Conservation (phyloP, 768 basidiomycete genomes). For the Suillus weaverae region DNA sequence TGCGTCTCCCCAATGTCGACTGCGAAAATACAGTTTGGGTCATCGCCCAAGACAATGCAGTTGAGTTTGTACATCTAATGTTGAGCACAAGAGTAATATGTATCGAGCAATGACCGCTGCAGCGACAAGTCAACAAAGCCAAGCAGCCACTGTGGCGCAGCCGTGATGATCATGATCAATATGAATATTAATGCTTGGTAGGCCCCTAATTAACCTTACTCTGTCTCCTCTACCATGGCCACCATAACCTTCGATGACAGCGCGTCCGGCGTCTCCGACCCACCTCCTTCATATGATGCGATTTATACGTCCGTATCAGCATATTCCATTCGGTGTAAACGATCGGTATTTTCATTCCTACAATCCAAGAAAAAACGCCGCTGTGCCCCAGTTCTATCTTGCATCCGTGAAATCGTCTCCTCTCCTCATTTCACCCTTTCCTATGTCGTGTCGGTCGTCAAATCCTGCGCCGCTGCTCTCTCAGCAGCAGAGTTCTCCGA, state of each 20-base stretch:
- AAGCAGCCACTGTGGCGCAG: too few relatives aligned
- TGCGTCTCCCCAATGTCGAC: slow-evolving; percentile 1
- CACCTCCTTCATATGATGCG: not conserved
- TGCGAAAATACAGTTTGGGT: not conserved
- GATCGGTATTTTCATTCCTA: not conserved
- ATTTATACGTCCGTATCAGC: not conserved
- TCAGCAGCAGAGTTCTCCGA: not conserved
- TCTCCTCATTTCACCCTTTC: not conserved
- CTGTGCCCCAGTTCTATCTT: not conserved
- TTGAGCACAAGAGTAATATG: too few relatives aligned
- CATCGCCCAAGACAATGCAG: not conserved
- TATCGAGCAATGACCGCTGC: too few relatives aligned
- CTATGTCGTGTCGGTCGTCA: not conserved
- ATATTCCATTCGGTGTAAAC: not conserved
- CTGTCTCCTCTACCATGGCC: not conserved
- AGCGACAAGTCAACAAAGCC: too few relatives aligned
- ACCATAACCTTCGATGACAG: not conserved
- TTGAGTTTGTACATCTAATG: not conserved
- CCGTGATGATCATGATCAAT: too few relatives aligned
- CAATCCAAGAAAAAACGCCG: not conserved
- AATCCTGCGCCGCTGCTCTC: not conserved
- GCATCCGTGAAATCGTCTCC: not conserved
- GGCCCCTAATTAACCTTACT: not conserved
- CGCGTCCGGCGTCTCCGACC: not conserved
- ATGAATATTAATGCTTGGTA: too few relatives aligned